Conservation (phyloP, 306 rosid genomes). For the Lagenaria siceraria region DNA sequence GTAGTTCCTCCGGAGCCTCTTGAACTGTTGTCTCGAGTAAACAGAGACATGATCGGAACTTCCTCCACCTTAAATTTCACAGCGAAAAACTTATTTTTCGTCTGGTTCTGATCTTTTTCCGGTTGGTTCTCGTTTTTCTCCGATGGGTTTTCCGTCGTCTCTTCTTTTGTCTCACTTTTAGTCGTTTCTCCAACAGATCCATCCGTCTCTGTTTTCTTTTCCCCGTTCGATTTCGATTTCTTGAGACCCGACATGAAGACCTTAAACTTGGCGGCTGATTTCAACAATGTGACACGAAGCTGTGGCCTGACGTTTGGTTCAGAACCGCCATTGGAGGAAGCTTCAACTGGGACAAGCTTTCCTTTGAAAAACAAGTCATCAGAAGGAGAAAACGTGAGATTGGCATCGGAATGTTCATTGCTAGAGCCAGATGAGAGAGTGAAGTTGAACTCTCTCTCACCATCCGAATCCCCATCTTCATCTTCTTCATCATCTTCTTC, state of each 20-base stretch:
- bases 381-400: conserved; percentile 64
- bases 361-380: conserved; percentile 68
- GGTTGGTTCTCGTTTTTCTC: background rate
- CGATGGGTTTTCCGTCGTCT: background rate
- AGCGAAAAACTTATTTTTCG: conserved; percentile 38
- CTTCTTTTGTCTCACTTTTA: conserved; percentile 8
- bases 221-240: conserved; percentile 32
- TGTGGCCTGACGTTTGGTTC: conserved; percentile 52
- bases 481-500: conserved; percentile 12
- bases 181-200: conserved; percentile 11
- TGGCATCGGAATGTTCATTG: conserved; percentile 46
- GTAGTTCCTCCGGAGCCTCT: conserved; percentile 10
- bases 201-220: conserved; percentile 23
- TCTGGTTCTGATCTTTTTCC: background rate
- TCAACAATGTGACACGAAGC: conserved; percentile 47
- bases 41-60: conserved; percentile 71
- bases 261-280: conserved; percentile 80
- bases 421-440: conserved; percentile 57
- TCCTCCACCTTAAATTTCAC: conserved; percentile 80
- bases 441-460: conserved; percentile 59
- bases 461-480: conserved; percentile 6
- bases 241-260: conserved; percentile 72
- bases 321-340: conserved; percentile 29
- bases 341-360: conserved; percentile 52
- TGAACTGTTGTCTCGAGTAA: conserved; percentile 71